phyloP scores from a whole-genome alignment of 1,284 basidiomycete genomes.

The Puccinia triticina region DNA sequence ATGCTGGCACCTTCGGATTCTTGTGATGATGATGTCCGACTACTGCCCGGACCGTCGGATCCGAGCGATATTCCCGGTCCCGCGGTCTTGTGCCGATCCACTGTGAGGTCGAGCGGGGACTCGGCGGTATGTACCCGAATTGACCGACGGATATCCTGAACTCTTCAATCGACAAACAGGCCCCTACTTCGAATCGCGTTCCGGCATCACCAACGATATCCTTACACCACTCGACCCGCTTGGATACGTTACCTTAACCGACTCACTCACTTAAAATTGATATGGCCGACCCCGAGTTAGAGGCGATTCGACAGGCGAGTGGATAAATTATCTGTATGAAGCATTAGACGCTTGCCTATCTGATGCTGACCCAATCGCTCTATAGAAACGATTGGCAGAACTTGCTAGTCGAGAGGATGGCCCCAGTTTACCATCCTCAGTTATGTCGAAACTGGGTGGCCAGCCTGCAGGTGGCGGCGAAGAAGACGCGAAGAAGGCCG shows the following conservation, averaged over 20 bases:
- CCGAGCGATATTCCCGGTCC: too few species aligned
- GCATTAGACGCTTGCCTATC: background rate
- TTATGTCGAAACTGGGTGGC: slow-evolving; percentile 44
- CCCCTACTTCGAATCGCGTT: too few species aligned
- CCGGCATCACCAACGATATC: too few species aligned
- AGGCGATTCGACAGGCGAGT: slow-evolving; percentile 59
- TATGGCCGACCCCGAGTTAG: slow-evolving; percentile 60
- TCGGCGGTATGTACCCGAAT: too few species aligned
- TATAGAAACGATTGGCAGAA: slow-evolving; percentile 48
- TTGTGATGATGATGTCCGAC: too few species aligned
- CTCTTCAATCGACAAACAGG: too few species aligned
- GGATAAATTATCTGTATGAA: slow-evolving; percentile 48
- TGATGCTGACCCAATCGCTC: background rate
- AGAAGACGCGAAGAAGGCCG: slow-evolving; percentile 58
- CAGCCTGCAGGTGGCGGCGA: slow-evolving; percentile 67
- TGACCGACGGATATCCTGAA: too few species aligned
- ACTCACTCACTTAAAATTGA: background rate
- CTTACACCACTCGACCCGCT: background rate
- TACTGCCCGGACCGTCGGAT: too few species aligned
- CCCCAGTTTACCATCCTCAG: slow-evolving; percentile 24
- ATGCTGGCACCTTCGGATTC: too few species aligned
- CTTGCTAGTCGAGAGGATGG: slow-evolving; percentile 25
- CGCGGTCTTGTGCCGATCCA: too few species aligned
- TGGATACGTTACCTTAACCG: background rate
- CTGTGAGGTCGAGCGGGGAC: too few species aligned